phyloP scores from a whole-genome alignment of 805 yeast species.

The Hanseniaspora occidentalis region DNA sequence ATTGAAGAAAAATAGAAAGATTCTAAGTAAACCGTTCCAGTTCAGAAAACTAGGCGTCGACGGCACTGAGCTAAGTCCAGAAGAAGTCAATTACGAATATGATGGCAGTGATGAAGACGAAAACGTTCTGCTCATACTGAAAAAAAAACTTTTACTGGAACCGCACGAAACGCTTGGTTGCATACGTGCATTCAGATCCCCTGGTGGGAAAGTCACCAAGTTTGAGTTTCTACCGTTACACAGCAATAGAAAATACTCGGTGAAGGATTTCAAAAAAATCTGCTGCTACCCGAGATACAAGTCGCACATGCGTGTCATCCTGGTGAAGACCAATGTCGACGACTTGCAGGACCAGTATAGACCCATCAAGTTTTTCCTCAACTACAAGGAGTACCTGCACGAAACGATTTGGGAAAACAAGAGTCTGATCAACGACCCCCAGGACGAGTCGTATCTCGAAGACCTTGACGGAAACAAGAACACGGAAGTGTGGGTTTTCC shows the following conservation, averaged over 20 bases:
- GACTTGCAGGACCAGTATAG: background rate
- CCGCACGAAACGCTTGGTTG: background rate
- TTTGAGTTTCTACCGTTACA: background rate
- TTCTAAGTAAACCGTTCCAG: background rate
- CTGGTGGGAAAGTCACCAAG: conserved; percentile 1
- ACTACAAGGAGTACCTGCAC: background rate
- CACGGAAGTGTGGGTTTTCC: background rate
- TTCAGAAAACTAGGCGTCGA: no score
- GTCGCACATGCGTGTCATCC: background rate
- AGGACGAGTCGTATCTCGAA: background rate
- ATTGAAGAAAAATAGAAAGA: background rate
- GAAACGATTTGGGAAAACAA: background rate
- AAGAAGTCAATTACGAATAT: no score
- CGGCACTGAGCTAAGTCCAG: no score
- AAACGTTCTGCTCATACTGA: background rate
- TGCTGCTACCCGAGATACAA: background rate
- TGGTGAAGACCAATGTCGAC: background rate
- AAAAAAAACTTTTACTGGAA: background rate
- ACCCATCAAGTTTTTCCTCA: background rate
- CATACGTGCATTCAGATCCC: background rate
- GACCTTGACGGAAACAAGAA: background rate
- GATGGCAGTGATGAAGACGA: no score
- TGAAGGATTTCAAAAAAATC: background rate
- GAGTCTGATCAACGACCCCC: background rate
- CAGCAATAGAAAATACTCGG: background rate